Conservation (phyloP, 306 rosid species). For the Medicago lupulina region DNA sequence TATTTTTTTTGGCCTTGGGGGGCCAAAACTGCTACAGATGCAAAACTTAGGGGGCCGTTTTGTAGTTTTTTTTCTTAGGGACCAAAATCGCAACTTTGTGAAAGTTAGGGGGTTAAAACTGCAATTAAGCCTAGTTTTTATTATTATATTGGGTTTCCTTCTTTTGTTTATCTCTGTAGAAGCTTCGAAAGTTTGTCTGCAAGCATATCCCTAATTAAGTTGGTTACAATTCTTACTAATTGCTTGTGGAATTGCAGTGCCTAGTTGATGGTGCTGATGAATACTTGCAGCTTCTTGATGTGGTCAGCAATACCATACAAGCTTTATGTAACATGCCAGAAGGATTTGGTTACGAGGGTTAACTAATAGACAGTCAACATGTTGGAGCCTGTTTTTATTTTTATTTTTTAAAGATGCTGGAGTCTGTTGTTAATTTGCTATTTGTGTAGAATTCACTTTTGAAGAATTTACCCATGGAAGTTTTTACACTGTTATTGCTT, state of each 20-base stretch:
- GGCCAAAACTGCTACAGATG: no score
- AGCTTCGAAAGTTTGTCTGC: slow-evolving; percentile 8
- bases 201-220: not conserved
- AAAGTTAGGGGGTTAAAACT: no score
- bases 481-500: not conserved
- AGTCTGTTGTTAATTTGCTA: not conserved
- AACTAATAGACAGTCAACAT: slow-evolving; percentile 30
- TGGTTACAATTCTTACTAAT: slow-evolving; percentile 33
- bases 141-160: not conserved
- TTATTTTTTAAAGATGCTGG: no score
- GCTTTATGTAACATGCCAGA: slow-evolving; percentile 70
- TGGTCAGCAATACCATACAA: slow-evolving; percentile 73
- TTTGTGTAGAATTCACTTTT: slow-evolving; percentile 30
- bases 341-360: slow-evolving; percentile 52
- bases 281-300: slow-evolving; percentile 89
- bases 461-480: slow-evolving; percentile 6
- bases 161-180: not conserved
- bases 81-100: no score
- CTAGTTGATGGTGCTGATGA: slow-evolving; percentile 90
- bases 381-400: slow-evolving; percentile 9
- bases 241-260: slow-evolving; percentile 62
- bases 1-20: no score
- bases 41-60: no score
- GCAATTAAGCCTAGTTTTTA: no score
- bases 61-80: no score